Conservation (phyloP, 495 filamentous ascomycete species). For the Talaromyces wortmannii region DNA sequence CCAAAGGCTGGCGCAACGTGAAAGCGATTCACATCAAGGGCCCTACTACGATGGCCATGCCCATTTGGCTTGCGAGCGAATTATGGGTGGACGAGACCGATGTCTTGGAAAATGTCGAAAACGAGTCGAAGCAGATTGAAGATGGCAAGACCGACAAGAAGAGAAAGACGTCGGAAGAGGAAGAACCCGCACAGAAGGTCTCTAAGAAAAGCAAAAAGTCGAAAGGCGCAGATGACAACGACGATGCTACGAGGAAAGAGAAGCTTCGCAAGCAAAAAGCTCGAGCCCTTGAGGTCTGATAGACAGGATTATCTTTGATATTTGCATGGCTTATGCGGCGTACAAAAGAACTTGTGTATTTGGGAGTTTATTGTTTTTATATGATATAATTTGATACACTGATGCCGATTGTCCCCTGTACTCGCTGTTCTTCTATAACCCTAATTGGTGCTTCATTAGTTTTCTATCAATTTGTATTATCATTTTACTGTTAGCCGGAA, state of each 20-base stretch:
- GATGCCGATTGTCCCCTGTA: background rate
- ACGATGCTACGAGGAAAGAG: constrained; percentile 51
- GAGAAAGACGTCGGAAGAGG: constrained; percentile 48
- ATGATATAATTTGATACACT: background rate
- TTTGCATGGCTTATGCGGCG: constrained; percentile 7
- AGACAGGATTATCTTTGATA: background rate
- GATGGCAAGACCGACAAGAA: constrained; percentile 60
- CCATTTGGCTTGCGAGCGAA: constrained; percentile 86
- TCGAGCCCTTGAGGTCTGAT: constrained; percentile 34
- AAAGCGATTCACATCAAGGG: constrained; percentile 83
- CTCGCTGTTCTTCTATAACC: background rate
- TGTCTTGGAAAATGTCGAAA: constrained; percentile 55
- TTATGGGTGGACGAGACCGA: constrained; percentile 80
- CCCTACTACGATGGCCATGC: constrained; percentile 74
- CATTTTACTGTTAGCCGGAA: background rate
- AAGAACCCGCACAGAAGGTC: constrained; percentile 50
- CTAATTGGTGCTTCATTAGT: background rate
- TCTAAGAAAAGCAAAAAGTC: constrained; percentile 50
- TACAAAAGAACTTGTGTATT: constrained; percentile 9
- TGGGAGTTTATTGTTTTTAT: constrained; percentile 19
- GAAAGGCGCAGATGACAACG: constrained; percentile 34
- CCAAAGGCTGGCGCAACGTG: constrained; percentile 79
- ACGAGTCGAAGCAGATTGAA: constrained; percentile 37
- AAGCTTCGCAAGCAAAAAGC: constrained; percentile 49
- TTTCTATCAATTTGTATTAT: too few relatives aligned